Conservation (phyloP, 1,284 basidiomycete genomes). For the Cryptococcus sp. region DNA sequence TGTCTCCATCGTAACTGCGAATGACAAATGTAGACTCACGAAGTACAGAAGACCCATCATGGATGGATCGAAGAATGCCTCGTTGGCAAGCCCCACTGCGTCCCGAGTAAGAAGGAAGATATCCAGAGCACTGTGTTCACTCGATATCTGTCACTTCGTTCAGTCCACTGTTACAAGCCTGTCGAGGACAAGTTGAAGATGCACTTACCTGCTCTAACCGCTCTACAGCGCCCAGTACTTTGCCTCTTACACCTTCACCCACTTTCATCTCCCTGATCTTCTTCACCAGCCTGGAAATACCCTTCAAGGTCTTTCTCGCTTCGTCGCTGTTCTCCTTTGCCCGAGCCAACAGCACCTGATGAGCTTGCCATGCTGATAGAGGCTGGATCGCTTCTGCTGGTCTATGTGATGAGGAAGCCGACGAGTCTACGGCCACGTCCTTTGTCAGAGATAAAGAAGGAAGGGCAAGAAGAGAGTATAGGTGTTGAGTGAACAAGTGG, state of each 20-base stretch:
- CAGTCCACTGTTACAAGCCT: no score
- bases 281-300: constrained; percentile 76
- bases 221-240: constrained; percentile 68
- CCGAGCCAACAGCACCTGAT: constrained; percentile 72
- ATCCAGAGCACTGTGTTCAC: background rate
- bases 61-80: constrained; percentile 93
- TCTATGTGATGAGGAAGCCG: constrained; percentile 6
- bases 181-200: constrained; percentile 2
- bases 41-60: constrained; percentile 97
- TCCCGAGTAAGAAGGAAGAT: constrained; percentile 64
- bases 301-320: constrained; percentile 71
- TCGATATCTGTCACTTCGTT: background rate
- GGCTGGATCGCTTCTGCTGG: constrained; percentile 21
- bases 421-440: no score
- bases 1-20: no score
- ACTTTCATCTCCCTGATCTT: constrained; percentile 91
- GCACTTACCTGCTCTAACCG: constrained; percentile 67
- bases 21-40: constrained; percentile 43
- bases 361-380: constrained; percentile 66
- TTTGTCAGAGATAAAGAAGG: constrained; percentile 59
- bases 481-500: constrained; percentile 70
- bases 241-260: constrained; percentile 68
- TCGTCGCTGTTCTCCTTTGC: constrained; percentile 68
- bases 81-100: constrained; percentile 72
- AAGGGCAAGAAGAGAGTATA: constrained; percentile 76